A percentile compares a stretch with the other conserved stretches of the same genome.
Conservation (phyloP, 331 rosid genomes). For the Spiraea crenata region DNA sequence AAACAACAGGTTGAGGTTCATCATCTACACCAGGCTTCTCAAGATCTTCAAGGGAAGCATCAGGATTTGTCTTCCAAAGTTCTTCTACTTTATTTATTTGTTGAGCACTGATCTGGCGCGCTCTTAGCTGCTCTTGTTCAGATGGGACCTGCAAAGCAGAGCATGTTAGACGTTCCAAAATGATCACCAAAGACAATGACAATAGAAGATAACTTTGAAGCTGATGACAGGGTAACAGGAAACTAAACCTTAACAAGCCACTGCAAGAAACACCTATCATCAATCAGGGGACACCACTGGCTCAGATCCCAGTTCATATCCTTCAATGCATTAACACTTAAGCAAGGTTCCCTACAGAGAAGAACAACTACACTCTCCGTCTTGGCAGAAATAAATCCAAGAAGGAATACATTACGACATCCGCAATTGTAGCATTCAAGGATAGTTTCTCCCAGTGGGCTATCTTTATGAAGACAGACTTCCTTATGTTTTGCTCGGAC, state of each 20-base stretch:
- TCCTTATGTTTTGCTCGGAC: constrained; percentile 99
- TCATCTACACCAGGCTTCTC: constrained; percentile 99
- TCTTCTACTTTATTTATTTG: constrained; percentile 98
- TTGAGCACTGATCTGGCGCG: constrained; percentile 98
- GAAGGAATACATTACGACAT: constrained; percentile 95
- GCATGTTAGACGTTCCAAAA: constrained; percentile 7
- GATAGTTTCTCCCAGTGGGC: constrained; percentile 97
- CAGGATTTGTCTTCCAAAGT: constrained; percentile 98
- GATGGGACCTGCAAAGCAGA: constrained; percentile 78
- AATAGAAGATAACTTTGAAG: constrained; percentile 5
- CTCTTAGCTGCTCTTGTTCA: constrained; percentile 98
- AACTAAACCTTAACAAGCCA: constrained; percentile 93
- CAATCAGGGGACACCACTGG: constrained; percentile 99
- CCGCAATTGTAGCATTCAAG: constrained; percentile 99
- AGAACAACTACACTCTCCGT: constrained; percentile 99
- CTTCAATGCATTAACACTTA: constrained; percentile 98
- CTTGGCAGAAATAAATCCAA: constrained; percentile 97
- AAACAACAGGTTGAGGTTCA: constrained; percentile 93
- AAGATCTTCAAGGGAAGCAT: constrained; percentile 97
- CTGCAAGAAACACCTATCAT: constrained; percentile 97
- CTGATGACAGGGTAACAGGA: constrained; percentile 7
- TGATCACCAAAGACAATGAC: constrained; percentile 1
- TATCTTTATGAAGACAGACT: constrained; percentile 98
- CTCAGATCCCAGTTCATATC: constrained; percentile 99
- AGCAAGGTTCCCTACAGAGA: constrained; percentile 98